These are phyloP conservation scores for Cenchrus americanus DNA, from an alignment of 176 grass and related monocot species.

Conservation along the genomic window DNA sequence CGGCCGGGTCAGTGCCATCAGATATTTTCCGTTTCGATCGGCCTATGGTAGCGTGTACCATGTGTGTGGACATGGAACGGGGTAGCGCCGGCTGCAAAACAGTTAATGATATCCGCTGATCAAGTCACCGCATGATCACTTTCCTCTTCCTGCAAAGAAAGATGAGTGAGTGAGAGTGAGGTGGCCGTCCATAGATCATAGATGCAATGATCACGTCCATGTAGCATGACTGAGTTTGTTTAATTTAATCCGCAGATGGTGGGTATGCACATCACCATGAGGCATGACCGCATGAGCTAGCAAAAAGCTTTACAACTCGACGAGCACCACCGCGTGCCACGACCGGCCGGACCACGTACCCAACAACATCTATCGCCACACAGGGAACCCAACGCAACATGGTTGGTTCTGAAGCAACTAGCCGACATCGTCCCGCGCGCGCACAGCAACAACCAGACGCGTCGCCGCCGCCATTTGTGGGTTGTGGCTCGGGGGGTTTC, in stretches of 20 bases:
- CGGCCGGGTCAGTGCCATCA: not conserved
- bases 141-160: not conserved
- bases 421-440: conserved; percentile 39
- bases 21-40: conserved; percentile 39
- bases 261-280: too few relatives aligned
- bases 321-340: conserved; percentile 14
- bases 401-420: conserved; percentile 22
- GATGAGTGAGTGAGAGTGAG: not conserved
- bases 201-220: not conserved
- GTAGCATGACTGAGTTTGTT: not conserved
- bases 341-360: too few relatives aligned
- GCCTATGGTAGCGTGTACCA: not conserved
- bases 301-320: conserved; percentile 40
- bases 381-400: not conserved
- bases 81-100: conserved; percentile 9
- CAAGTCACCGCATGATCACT: not conserved
- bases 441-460: conserved; percentile 10
- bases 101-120: conserved; percentile 5
- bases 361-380: too few relatives aligned
- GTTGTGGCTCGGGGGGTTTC: not conserved
- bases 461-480: conserved; percentile 31
- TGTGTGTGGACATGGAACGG: conserved; percentile 27
- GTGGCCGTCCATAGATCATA: not conserved
- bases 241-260: not conserved
- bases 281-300: not conserved